Base-by-base conservation (phyloP, 169 alveolate genomes). In the Cryptosporidium tyzzeri region DNA sequence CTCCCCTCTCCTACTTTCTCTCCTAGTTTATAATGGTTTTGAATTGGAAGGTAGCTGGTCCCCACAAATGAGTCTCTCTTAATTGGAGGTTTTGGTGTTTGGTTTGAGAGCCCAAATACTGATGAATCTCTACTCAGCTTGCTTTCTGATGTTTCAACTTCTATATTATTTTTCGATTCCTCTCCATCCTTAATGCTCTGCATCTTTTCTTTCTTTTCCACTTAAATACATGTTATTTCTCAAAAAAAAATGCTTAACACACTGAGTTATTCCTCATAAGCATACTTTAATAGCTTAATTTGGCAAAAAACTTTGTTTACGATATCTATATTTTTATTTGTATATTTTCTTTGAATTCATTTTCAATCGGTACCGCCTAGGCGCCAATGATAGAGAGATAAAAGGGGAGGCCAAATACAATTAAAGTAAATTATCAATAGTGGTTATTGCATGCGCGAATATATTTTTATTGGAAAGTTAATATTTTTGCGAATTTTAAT, bases 1-100 rank as follows among this genome's bases (percentile, higher is more conserved):
- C 93, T 91, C 18, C 95, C 95, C 48, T 92, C 92, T 23, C 95
- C 95, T 7, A 93, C 89, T 45, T 87, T 93, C 41, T 87, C 91
- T 41, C 93, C 93, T 53, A 93, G 70, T 51, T 92, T 92, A 55
- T 85, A 85, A 33, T 62, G 59, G 35, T 59, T 62, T 26, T 80
- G 89, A 23, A 80, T 80, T 2, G 89, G 89, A 37, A 80, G 70
- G 41, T 80, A 80, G 75, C 75, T 80, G 21, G 89, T 80, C 10
- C 80, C 89, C 70, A 80, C 89, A 62, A 80, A 80, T 62, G 89
- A 59, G 55, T 80, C 75, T 39, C 89, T 80, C 35, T 80, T 80
- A 7, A 80, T 80, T 10, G 89, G 89, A 10, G 89, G 89, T 29
- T 80, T 80, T 10, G 89, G 89, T 0, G 68, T 80, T n/a, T 80